phyloP scores from a whole-genome alignment of 2,329 filamentous ascomycete species.

The Ceratocystis albifundus region DNA sequence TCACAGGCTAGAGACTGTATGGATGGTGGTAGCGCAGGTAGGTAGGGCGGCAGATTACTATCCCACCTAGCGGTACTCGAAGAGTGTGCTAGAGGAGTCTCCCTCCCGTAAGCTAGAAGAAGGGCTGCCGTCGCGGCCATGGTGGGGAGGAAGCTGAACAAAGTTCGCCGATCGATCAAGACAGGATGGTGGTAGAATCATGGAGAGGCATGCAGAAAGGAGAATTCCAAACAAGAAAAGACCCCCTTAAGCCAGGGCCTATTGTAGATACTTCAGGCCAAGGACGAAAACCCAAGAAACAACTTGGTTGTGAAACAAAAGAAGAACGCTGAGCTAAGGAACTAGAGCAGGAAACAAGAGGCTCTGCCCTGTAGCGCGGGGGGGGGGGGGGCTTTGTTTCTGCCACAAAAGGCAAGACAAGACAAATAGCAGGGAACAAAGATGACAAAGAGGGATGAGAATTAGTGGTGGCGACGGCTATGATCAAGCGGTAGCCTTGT shows the following conservation, averaged over 20 bases:
- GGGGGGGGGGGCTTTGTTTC: not conserved
- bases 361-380: not conserved
- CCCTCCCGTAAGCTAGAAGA: not conserved
- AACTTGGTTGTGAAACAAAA: not conserved
- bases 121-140: constrained; percentile 5
- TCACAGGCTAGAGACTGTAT: not conserved
- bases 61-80: constrained; percentile 1
- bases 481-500: not conserved
- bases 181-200: not conserved
- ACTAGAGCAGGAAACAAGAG: not conserved
- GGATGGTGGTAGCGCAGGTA: not conserved
- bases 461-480: not conserved
- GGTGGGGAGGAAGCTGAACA: constrained; percentile 5
- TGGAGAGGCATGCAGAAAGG: not conserved
- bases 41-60: not conserved
- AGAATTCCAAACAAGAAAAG: no score
- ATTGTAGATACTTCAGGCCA: not conserved
- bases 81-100: not conserved
- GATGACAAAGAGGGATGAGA: not conserved
- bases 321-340: not conserved
- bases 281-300: not conserved
- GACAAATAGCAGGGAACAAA: constrained; percentile 6
- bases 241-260: not conserved
- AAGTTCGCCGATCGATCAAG: not conserved
- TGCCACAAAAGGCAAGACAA: not conserved